Base-by-base conservation (phyloP, 768 basidiomycete genomes). In the Coprinopsis sp. region DNA sequence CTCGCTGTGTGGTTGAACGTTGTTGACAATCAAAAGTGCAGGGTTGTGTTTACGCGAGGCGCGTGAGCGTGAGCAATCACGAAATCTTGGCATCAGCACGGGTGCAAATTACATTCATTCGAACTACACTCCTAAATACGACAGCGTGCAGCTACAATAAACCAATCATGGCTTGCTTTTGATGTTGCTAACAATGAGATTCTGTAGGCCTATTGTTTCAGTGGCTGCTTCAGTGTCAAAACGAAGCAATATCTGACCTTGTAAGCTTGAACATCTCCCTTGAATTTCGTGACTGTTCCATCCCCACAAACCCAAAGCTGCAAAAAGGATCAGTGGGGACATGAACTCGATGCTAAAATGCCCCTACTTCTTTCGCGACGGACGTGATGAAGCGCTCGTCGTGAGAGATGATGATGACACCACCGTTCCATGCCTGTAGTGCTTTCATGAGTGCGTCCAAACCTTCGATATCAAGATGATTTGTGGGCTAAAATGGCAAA, bases 401-500 rank as follows among this genome's bases (percentile, higher is more conserved):
- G 78, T 96, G 94, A 51, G 89, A 92, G 56, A 93, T 91, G 54
- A 92, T 73, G 52, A 95, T 93, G 6, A 94, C 90, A 24, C 91
- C 91, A 7, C 92, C 92, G 54, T 91, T 91, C 88, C 87, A 94
- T 10, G 69, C 68, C 51, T 75, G 71, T 51, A 90, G 59, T 4
- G 91, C 96, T 3, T 74, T 64, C 85, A 97, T 96, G 43, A 98
- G 71, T 1, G 93, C 96, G 59, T 99, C 96, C 43, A 97, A 76
- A 78, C 95, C 95, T 82, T 91, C 90, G 50, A 94, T 91, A 86
- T 95, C 93, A 60, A 94, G 71, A 67, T 95, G 94, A 74, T 95
- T 95, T 57, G 91, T 92, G 46, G 92, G 92, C 85, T 87, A 54
- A 33, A 22, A 14, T 37, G 21, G 38, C 16, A 36, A 44, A 39